Evolutionary conservation across 192 early-diverging fungal species (phyloP), one percentile per base, ranked within the genome.

Genomic region (Chytriomyces confervae): DNA sequence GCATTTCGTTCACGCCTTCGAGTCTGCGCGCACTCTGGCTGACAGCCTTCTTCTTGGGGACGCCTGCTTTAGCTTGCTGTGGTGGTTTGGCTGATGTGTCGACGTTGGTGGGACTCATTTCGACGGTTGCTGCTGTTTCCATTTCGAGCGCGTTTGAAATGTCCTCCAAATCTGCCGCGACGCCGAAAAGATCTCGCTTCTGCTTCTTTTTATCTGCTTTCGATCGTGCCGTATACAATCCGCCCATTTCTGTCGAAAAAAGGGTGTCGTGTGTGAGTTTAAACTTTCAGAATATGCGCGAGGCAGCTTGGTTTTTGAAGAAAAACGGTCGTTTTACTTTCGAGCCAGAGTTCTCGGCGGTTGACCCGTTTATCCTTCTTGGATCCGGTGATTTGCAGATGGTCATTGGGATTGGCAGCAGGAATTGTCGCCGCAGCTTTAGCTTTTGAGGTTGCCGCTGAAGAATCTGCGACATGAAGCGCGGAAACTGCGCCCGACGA

Each of bases 1-100:
- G 27, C 72, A 74, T 74, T 27, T 74, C 72, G 44, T 61, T 63
- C 24, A 74, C 27, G n/a, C 72, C 61, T 49, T 74, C 72, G 27
- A 48, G 5, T 20, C 11, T 61, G 18, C 72, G 27, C 61, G 72
- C 72, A 3, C 23, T 45, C 29, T 74, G 72, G 44, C 72, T 63
- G 60, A 48, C 47, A 3, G 72, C 43, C 45, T 74, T 74, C 62
- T 63, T 63, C 27, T 74, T 74, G 16, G 16, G 3, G 10, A 8
- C 27, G 0, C 8, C 45, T 44, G 69, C 5, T 8, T 23, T 51
- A 71, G 69, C 50, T 60, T 71, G 18, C 29, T 51, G 27, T 16
- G 20, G 16, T 8, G 50, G 5, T 51, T 50, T 8, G 9, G 23
- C 69, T 13, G 47, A 16, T 71, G 24, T n/a, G 24, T 69, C 67